Evolutionary conservation across 257 asterid genomes (phyloP).

Genomic region (Scutellaria barbata): DNA sequence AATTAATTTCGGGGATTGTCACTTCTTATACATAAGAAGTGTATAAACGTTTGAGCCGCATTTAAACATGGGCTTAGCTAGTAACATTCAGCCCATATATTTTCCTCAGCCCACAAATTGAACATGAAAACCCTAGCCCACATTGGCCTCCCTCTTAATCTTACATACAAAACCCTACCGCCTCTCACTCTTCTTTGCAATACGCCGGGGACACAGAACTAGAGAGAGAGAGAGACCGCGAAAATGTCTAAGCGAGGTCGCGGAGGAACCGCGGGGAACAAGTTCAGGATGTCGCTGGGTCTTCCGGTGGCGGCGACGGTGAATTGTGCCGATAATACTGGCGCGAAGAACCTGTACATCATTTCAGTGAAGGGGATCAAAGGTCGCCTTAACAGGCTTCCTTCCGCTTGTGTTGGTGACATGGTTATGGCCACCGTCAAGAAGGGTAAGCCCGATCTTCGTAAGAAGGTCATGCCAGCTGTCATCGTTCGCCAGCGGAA

Average conservation of each 20-base stretch:
- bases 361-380: conserved; percentile 73
- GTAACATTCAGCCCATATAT: background rate
- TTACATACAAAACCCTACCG: conserved; percentile 38
- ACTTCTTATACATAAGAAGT: too few species aligned
- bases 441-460: conserved; percentile 77
- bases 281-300: conserved; percentile 77
- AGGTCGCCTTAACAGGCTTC: conserved; percentile 70
- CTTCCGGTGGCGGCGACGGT: conserved; percentile 77
- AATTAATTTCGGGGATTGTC: too few species aligned
- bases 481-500: conserved; percentile 71
- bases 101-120: background rate
- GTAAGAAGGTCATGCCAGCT: conserved; percentile 80
- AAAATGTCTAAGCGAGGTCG: conserved; percentile 84
- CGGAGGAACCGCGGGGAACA: conserved; percentile 77
- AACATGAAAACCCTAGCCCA: conserved; percentile 46
- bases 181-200: conserved; percentile 20
- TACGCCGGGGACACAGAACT: background rate
- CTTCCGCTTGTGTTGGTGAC: conserved; percentile 76
- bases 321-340: conserved; percentile 70
- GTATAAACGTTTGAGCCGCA: too few species aligned
- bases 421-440: conserved; percentile 82
- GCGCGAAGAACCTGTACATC: conserved; percentile 69
- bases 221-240: conserved; percentile 19
- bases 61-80: conserved; percentile 15
- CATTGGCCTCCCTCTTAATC: background rate